These are phyloP conservation scores for Ophiostoma pallidulum DNA, from an alignment of 2,329 filamentous ascomycete species.

Conservation along the genomic window DNA sequence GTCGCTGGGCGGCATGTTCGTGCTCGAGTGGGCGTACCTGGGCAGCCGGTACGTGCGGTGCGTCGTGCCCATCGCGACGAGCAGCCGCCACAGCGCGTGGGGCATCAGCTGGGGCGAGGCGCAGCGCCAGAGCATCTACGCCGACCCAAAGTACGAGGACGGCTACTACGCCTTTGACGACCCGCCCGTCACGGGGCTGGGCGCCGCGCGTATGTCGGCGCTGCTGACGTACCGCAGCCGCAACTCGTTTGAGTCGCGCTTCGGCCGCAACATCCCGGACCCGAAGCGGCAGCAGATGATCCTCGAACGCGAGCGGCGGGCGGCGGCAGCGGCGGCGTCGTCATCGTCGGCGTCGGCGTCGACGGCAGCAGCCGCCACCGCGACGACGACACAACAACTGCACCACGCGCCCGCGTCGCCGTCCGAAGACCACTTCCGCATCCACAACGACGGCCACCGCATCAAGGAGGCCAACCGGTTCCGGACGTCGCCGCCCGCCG, in stretches of 20 bases:
- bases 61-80: conserved; percentile 77
- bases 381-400: neutral
- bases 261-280: conserved; percentile 87
- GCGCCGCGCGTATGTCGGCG: conserved; percentile 93
- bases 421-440: conserved; percentile 65
- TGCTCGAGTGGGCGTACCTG: conserved; percentile 86
- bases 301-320: conserved; percentile 52
- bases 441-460: conserved; percentile 74
- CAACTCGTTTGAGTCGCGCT: conserved; percentile 92
- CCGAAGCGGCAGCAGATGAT: conserved; percentile 76
- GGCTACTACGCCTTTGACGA: conserved; percentile 88
- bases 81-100: conserved; percentile 78
- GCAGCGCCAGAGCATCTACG: conserved; percentile 89
- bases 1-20: conserved; percentile 82
- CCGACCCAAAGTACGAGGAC: conserved; percentile 95
- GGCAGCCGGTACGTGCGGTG: conserved; percentile 75
- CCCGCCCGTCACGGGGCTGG: conserved; percentile 76
- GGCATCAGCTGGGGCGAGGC: conserved; percentile 87
- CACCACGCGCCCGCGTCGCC: conserved; percentile 26
- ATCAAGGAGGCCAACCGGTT: conserved; percentile 46
- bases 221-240: conserved; percentile 92
- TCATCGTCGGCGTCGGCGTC: too few species aligned
- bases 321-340: conserved; percentile 35
- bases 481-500: conserved; percentile 18
- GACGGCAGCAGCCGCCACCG: neutral